Evolutionary conservation across 2,329 filamentous ascomycete genomes (phyloP).

Genomic region (Xylariaceae sp.): DNA sequence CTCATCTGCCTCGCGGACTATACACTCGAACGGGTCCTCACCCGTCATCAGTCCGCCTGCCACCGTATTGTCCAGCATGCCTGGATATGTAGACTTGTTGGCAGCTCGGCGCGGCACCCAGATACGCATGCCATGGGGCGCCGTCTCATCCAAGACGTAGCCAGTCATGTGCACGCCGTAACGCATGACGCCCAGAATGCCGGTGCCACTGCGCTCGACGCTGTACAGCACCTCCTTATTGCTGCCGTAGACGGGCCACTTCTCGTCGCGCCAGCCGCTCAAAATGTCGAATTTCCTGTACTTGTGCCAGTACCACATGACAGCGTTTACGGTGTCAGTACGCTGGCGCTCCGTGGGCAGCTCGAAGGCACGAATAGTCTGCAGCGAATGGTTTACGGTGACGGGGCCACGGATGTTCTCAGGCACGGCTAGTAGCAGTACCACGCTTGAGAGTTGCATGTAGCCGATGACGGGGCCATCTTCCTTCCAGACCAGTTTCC

Average conservation of each 20-base stretch:
- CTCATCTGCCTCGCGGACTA: slow-evolving; percentile 81
- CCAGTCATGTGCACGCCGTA: slow-evolving; percentile 81
- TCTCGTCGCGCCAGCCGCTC: slow-evolving; percentile 72
- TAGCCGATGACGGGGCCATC: slow-evolving; percentile 53
- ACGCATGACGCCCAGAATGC: slow-evolving; percentile 68
- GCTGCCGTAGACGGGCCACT: slow-evolving; percentile 71
- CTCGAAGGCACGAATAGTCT: slow-evolving; percentile 59
- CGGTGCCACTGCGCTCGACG: slow-evolving; percentile 70
- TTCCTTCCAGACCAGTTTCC: slow-evolving; percentile 55
- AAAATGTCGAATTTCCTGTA: slow-evolving; percentile 69
- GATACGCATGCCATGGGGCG: slow-evolving; percentile 58
- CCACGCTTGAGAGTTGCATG: slow-evolving; percentile 47
- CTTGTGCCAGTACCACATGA: slow-evolving; percentile 63
- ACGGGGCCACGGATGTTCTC: slow-evolving; percentile 52
- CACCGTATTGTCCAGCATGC: slow-evolving; percentile 94
- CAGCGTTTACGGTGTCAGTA: slow-evolving; percentile 49
- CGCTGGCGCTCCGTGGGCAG: slow-evolving; percentile 56
- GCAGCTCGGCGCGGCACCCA: slow-evolving; percentile 77
- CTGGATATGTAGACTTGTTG: slow-evolving; percentile 78
- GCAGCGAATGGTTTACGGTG: slow-evolving; percentile 51
- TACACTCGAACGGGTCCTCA: slow-evolving; percentile 72
- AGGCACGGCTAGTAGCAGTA: slow-evolving; percentile 45
- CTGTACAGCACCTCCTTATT: slow-evolving; percentile 61
- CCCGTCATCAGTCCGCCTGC: slow-evolving; percentile 76
- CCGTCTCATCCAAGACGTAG: slow-evolving; percentile 51